A percentile compares a stretch with the other conserved stretches of the same genome.
Evolutionary conservation across 352 stramenopile species (phyloP).

Genomic region (Aphanomyces cochlioides): DNA sequence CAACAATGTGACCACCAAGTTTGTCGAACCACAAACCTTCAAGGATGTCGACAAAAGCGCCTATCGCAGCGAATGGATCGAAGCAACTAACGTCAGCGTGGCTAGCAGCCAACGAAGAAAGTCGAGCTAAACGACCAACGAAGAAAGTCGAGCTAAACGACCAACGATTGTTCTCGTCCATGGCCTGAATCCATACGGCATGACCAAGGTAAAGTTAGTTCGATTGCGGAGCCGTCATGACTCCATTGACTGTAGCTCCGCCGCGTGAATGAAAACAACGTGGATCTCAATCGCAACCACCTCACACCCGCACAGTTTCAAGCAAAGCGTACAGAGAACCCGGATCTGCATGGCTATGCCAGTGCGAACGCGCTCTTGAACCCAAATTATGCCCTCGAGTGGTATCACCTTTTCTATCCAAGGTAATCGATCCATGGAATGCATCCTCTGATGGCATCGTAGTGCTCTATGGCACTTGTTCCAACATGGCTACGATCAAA

Average conservation of each 20-base stretch:
- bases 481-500: background rate
- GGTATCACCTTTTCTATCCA: background rate
- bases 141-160: slow-evolving; percentile 15
- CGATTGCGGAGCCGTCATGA: no score
- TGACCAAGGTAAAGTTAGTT: slow-evolving; percentile 44
- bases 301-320: slow-evolving; percentile 55
- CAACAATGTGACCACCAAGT: no score
- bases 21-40: no score
- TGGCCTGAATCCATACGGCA: slow-evolving; percentile 90
- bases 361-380: background rate
- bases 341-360: slow-evolving; percentile 74
- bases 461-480: background rate
- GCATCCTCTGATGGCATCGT: background rate
- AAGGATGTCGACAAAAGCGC: no score
- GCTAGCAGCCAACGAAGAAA: slow-evolving; percentile 31
- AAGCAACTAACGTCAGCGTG: no score
- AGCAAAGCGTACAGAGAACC: slow-evolving; percentile 43
- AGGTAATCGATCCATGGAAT: background rate
- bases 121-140: slow-evolving; percentile 4
- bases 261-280: slow-evolving; percentile 91
- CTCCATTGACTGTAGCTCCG: slow-evolving; percentile 43
- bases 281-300: slow-evolving; percentile 93
- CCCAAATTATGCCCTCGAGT: background rate
- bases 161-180: slow-evolving; percentile 91
- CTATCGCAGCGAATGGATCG: no score